Evolutionary conservation across 2,329 filamentous ascomycete genomes (phyloP).

Genomic region (Epichloe coenophiala): DNA sequence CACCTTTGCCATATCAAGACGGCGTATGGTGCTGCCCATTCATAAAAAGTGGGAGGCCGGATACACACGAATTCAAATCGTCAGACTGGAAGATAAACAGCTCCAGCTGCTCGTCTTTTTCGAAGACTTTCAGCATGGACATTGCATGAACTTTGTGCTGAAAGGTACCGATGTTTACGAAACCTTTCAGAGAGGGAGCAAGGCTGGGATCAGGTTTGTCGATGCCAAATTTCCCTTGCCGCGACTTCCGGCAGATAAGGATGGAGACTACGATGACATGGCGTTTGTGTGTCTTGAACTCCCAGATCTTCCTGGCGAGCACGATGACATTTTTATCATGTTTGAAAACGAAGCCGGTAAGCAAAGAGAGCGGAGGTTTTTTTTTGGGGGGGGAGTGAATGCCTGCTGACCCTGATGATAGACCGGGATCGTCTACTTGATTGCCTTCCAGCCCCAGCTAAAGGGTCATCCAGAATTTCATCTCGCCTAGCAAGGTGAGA

Average conservation of each 20-base stretch:
- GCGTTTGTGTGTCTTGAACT: constrained; percentile 76
- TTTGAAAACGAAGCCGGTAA: constrained; percentile 70
- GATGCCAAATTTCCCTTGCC: constrained; percentile 87
- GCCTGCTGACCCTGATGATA: constrained; percentile 12
- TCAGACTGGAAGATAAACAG: constrained; percentile 56
- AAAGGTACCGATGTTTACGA: constrained; percentile 79
- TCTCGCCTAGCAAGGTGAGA: constrained; percentile 14
- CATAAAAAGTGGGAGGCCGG: constrained; percentile 88
- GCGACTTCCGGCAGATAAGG: constrained; percentile 38
- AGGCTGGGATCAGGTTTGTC: constrained; percentile 63
- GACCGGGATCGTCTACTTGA: constrained; percentile 40
- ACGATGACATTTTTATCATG: constrained; percentile 76
- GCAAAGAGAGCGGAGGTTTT: constrained; percentile 13
- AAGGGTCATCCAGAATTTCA: constrained; percentile 27
- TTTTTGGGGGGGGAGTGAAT: background rate
- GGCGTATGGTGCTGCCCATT: constrained; percentile 81
- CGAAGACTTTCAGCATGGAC: constrained; percentile 72
- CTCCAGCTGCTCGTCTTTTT: constrained; percentile 77
- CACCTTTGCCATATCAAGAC: constrained; percentile 68
- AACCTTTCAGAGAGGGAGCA: constrained; percentile 47
- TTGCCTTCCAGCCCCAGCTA: constrained; percentile 43
- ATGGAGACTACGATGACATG: constrained; percentile 42
- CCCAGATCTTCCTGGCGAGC: constrained; percentile 79
- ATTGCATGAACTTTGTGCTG: constrained; percentile 78
- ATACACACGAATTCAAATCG: constrained; percentile 66